A percentile compares a stretch with the other conserved stretches of the same genome.
phyloP scores from a whole-genome alignment of 1,139 yeast genomes.

The Saccharomyces hybrid region DNA sequence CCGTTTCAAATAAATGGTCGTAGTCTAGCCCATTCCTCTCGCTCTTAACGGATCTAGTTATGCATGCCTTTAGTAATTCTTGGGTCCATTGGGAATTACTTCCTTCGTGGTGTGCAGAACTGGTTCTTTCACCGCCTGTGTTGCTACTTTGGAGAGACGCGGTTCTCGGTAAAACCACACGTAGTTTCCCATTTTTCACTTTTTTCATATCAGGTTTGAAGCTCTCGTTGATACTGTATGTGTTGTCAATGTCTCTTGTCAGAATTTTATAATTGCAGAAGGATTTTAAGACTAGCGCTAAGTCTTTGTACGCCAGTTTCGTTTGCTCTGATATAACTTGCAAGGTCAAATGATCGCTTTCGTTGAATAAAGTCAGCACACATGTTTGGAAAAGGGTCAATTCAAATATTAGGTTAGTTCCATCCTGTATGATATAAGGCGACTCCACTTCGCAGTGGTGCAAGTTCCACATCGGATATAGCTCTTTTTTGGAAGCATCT shows the following conservation, averaged over 20 bases:
- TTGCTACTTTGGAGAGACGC: background rate
- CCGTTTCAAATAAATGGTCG: slow-evolving; percentile 10
- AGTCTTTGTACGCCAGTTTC: slow-evolving; percentile 7
- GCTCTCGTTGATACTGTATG: slow-evolving; percentile 13
- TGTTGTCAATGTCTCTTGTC: slow-evolving; percentile 1
- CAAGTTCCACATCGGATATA: slow-evolving; percentile 17
- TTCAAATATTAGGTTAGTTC: slow-evolving; percentile 14
- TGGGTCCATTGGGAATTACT: slow-evolving; percentile 23
- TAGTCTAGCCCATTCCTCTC: slow-evolving; percentile 8
- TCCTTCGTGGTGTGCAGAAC: slow-evolving; percentile 17
- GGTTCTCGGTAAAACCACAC: slow-evolving; percentile 13
- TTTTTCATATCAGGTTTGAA: slow-evolving; percentile 18
- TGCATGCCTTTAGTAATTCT: slow-evolving; percentile 25
- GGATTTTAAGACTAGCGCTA: slow-evolving; percentile 16
- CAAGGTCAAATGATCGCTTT: slow-evolving; percentile 10
- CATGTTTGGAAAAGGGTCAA: slow-evolving; percentile 25
- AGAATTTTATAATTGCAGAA: slow-evolving; percentile 16
- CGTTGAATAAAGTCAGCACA: slow-evolving; percentile 23
- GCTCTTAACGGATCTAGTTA: slow-evolving; percentile 22
- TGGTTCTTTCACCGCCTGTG: background rate
- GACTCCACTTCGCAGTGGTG: slow-evolving; percentile 28
- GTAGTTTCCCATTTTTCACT: slow-evolving; percentile 17
- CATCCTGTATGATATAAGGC: slow-evolving; percentile 13
- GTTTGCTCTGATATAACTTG: slow-evolving; percentile 8
- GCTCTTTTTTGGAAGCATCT: slow-evolving; percentile 12